Conservation (phyloP, 192 early-diverging fungal genomes). For the Lobosporangium transversale region DNA sequence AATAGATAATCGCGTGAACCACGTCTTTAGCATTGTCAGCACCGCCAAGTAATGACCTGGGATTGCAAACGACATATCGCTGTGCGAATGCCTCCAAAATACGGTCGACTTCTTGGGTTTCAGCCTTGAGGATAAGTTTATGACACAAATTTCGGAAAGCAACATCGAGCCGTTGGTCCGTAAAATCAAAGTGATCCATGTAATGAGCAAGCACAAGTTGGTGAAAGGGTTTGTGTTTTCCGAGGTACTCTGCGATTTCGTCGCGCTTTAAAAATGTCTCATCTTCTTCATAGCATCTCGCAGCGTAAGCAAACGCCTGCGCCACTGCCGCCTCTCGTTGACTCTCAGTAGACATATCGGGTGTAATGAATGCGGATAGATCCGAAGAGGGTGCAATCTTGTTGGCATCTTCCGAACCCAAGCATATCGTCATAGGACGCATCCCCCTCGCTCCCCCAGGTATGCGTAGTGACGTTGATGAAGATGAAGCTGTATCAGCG, state of each 20-base stretch:
- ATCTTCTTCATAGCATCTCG: slow-evolving; percentile 57
- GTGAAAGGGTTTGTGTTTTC: slow-evolving; percentile 65
- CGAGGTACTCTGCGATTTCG: slow-evolving; percentile 61
- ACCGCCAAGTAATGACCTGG: slow-evolving; percentile 59
- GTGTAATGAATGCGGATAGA: neutral
- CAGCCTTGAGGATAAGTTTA: slow-evolving; percentile 86
- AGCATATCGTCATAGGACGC: slow-evolving; percentile 22
- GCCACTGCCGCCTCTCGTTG: slow-evolving; percentile 3
- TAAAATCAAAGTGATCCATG: slow-evolving; percentile 85
- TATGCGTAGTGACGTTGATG: slow-evolving; percentile 3
- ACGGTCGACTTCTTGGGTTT: slow-evolving; percentile 93
- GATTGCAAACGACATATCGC: slow-evolving; percentile 87
- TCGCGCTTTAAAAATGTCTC: slow-evolving; percentile 55
- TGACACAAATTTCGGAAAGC: slow-evolving; percentile 82
- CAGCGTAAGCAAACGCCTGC: slow-evolving; percentile 12
- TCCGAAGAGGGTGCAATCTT: neutral
- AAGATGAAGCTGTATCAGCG: neutral
- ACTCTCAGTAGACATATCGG: slow-evolving; percentile 6
- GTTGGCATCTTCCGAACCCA: slow-evolving; percentile 12
- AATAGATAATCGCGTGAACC: slow-evolving; percentile 88
- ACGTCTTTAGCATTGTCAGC: slow-evolving; percentile 68
- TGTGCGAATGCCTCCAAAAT: slow-evolving; percentile 86
- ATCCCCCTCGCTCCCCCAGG: neutral
- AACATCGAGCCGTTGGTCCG: slow-evolving; percentile 72
- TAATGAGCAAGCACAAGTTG: slow-evolving; percentile 69